Evolutionary conservation across 2,329 filamentous ascomycete species (phyloP), one percentile per base, ranked within the genome.

Genomic region (Exserohilum rostratum): DNA sequence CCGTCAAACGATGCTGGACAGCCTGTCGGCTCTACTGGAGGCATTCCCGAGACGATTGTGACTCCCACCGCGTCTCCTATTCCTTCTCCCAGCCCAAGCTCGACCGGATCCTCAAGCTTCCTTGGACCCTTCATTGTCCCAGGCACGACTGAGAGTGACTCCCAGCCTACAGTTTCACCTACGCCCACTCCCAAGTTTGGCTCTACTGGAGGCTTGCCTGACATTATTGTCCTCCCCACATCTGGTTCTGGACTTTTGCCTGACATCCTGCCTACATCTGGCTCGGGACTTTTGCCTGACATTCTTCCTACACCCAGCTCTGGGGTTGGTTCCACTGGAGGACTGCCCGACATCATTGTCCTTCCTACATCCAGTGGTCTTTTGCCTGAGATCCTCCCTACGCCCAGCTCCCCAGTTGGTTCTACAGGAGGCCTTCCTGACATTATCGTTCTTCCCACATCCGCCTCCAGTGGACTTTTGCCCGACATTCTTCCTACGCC

Each of bases 51-150:
- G 33, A 52, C 55, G 3, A 57, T 68, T 29, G 48, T 66, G n/a
- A 51, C 55, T 18, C 58, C 57, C 25, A 65, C 61, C 31, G 39
- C 58, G 3, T 51, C 57, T n/a, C 44, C 58, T 17, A 40, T 33
- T 15, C 29, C 52, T 29, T 51, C 59, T 35, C 48, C 53, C 13
- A 42, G 46, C 39, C 49, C 57, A 48, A 55, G 46, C 18, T 46
- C 53, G 29, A 18, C 53, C 25, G 53, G 50, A 18, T 44, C 60
- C 12, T 66, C 65, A 13, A 62, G 61, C 55, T 61, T 68, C 43
- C 61, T 60, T 0, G 64, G 65, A 6, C 61, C 65, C 3, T 67
- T 68, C 53, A 68, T 65, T 20, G 53, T 66, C 17, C 62, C 65
- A 15, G 67, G 65, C 31, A 61, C 62, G 5, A 66, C 65, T 31